Percentiles rank a stretch among this genome's conserved stretches.
phyloP scores from a whole-genome alignment of 345 rosid genomes.

The Combretum micranthum region DNA sequence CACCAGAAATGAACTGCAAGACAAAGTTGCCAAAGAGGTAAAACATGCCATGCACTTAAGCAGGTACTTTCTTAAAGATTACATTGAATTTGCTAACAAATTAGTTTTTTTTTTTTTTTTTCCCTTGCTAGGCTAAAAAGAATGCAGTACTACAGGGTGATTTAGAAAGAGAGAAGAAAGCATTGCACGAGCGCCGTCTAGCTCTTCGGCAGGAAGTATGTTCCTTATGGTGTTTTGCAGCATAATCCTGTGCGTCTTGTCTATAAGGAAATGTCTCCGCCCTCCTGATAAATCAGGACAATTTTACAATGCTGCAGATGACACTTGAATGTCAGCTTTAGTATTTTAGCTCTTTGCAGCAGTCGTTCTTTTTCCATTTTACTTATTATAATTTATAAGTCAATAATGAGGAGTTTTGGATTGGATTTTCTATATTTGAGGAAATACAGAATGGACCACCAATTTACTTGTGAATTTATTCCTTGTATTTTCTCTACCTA shows the following conservation, averaged over 20 bases:
- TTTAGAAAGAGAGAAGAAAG: conserved; percentile 57
- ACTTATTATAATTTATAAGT: not conserved
- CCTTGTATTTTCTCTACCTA: too few relatives aligned
- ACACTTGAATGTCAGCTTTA: too few relatives aligned
- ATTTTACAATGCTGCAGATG: too few relatives aligned
- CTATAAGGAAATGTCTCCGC: not conserved
- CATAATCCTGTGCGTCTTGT: not conserved
- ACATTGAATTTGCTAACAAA: not conserved
- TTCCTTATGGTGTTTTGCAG: conserved; percentile 4
- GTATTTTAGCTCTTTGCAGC: not conserved
- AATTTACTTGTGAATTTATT: too few relatives aligned
- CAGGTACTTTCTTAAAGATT: conserved; percentile 2
- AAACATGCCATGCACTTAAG: conserved; percentile 1
- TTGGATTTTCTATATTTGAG: too few relatives aligned
- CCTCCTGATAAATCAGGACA: not conserved
- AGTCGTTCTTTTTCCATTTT: not conserved
- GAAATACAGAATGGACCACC: too few relatives aligned
- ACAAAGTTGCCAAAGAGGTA: conserved; percentile 68
- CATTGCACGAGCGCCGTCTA: conserved; percentile 54
- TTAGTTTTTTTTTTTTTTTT: conserved; percentile 3
- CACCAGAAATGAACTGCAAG: conserved; percentile 52
- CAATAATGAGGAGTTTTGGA: too few relatives aligned
- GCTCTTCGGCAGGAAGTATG: conserved; percentile 77
- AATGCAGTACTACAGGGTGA: conserved; percentile 54
- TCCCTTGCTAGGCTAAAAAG: conserved; percentile 42